Evolutionary conservation across 257 asterid species (phyloP).

Genomic region (Nicotiana tomentosiformis): DNA sequence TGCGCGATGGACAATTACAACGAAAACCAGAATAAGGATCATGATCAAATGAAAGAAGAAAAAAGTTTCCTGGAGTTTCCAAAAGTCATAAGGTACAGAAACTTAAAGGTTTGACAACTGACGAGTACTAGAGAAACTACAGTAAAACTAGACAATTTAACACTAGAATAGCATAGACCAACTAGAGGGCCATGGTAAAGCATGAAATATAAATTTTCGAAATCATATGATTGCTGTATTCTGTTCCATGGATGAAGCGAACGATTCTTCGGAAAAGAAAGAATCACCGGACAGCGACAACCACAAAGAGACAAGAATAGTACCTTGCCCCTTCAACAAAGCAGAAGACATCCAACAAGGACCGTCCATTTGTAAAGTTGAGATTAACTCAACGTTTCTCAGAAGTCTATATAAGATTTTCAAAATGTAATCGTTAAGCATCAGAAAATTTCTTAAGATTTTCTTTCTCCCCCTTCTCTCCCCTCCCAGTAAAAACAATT

Average conservation of each 20-base stretch:
- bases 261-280: no score
- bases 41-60: conserved; percentile 4
- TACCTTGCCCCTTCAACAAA: no score
- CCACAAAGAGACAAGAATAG: no score
- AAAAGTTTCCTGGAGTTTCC: neutral
- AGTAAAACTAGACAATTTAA: neutral
- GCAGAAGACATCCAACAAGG: no score
- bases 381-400: no score
- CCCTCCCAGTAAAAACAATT: no score
- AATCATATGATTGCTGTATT: neutral
- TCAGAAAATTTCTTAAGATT: no score
- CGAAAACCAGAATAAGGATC: neutral
- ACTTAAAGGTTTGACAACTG: neutral
- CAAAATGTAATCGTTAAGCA: no score
- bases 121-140: neutral
- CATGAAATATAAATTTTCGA: neutral
- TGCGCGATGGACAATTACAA: neutral
- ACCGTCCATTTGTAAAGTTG: no score
- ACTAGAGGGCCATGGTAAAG: neutral
- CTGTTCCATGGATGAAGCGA: neutral
- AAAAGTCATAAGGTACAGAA: neutral
- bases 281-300: no score
- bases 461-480: no score
- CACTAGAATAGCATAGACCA: neutral
- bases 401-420: no score